Conservation (phyloP, 1,139 yeast species). For the Suhomyces terraborum region DNA sequence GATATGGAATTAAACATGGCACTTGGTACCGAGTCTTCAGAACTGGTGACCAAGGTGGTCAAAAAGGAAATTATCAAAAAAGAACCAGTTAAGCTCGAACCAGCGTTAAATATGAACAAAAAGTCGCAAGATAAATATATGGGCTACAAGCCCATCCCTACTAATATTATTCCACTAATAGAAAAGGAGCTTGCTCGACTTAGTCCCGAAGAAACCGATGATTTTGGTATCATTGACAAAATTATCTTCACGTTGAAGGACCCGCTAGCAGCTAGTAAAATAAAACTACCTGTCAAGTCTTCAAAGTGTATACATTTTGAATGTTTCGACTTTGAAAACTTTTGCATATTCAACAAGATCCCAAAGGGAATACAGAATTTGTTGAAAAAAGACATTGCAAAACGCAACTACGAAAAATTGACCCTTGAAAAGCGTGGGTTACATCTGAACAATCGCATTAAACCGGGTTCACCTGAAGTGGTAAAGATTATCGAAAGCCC, state of each 20-base stretch:
- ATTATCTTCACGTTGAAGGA: constrained; percentile 20
- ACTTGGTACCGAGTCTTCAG: constrained; percentile 1
- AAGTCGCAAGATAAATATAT: background rate
- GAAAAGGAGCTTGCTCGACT: constrained; percentile 16
- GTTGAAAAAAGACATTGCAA: constrained; percentile 31
- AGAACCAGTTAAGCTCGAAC: constrained; percentile 2
- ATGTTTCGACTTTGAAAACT: constrained; percentile 49
- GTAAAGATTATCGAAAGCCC: constrained; percentile 13
- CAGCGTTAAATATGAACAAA: background rate
- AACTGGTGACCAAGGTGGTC: background rate
- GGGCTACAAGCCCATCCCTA: constrained; percentile 19
- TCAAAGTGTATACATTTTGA: constrained; percentile 43
- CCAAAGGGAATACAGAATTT: constrained; percentile 31
- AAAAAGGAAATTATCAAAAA: constrained; percentile 3
- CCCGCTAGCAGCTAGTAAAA: constrained; percentile 35
- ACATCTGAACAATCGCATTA: constrained; percentile 10
- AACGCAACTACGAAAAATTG: constrained; percentile 26
- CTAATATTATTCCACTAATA: constrained; percentile 20
- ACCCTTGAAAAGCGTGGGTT: constrained; percentile 16
- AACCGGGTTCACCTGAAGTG: constrained; percentile 3
- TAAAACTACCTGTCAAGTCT: constrained; percentile 45
- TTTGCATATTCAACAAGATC: constrained; percentile 42
- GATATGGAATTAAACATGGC: constrained; percentile 17
- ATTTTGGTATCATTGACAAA: constrained; percentile 18
- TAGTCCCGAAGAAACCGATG: constrained; percentile 17